Evolutionary conservation across 352 stramenopile genomes (phyloP).

Genomic region (Peronosclerospora sorghi): DNA sequence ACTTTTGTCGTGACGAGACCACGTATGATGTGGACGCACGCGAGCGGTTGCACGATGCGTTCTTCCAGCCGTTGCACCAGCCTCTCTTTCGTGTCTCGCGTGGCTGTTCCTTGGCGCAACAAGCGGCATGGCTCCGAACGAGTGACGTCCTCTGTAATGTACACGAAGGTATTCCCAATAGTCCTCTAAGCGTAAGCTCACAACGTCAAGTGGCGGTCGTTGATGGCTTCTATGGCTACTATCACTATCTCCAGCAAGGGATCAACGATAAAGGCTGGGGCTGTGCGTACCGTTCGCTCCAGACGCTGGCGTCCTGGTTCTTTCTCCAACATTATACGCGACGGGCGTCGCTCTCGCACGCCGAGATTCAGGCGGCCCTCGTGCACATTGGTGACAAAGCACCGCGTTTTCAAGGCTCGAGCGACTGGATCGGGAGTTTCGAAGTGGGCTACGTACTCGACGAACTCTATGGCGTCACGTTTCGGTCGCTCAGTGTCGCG

Average conservation of each 20-base stretch:
- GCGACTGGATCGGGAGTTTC: conserved; percentile 77
- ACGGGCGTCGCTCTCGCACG: conserved; percentile 33
- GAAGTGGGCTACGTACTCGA: conserved; percentile 79
- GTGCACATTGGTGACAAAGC: conserved; percentile 78
- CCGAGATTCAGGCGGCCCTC: conserved; percentile 66
- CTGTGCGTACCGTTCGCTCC: conserved; percentile 79
- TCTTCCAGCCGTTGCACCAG: conserved; percentile 35
- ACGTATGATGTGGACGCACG: conserved; percentile 11
- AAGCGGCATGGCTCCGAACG: conserved; percentile 17
- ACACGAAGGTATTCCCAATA: conserved; percentile 56
- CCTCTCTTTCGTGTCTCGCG: conserved; percentile 28
- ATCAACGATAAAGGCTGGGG: conserved; percentile 84
- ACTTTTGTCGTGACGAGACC: conserved; percentile 3
- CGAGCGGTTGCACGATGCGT: conserved; percentile 18
- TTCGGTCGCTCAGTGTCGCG: conserved; percentile 51
- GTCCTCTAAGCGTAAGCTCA: conserved; percentile 20
- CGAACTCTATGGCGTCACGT: conserved; percentile 61
- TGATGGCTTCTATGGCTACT: conserved; percentile 73
- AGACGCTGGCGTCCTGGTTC: conserved; percentile 79
- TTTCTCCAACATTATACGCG: conserved; percentile 53
- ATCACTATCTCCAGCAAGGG: conserved; percentile 75
- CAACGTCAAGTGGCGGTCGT: conserved; percentile 36
- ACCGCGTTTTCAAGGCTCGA: conserved; percentile 45
- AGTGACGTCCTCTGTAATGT: conserved; percentile 58
- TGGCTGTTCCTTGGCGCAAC: conserved; percentile 30